Evolutionary conservation across 768 basidiomycete species (phyloP), one percentile per base, ranked within the genome.

Genomic region (Thelephora aurantiotincta): DNA sequence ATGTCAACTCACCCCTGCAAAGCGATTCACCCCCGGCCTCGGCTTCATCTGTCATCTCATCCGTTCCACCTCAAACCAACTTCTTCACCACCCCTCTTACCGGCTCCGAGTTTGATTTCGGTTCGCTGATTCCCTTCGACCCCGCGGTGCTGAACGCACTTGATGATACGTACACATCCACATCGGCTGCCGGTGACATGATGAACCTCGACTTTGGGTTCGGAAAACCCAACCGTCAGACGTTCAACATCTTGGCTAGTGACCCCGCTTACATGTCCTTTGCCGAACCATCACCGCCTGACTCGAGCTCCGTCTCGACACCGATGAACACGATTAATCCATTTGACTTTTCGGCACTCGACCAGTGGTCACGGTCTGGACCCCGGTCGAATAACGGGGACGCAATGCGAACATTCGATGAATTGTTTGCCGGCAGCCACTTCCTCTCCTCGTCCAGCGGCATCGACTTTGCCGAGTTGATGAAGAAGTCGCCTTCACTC

Each of bases 201-300:
- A 80, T 80, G 74, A 68, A 70, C 49, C 67, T 80, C 62, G 79
- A 83, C 57, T 61, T 59, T n/a, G 37, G 73, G 12, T 80, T 74
- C 54, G 76, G 77, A 26, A 62, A 65, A 46, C 65, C 73, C 6
- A 65, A 66, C 33, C 66, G 69, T 5, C 73, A 16, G 38, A 18
- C 78, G 1, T 88, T 77, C 62, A 88, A 82, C 49, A 86, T 83
- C 11, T 80, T 92, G 49, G 86, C 86, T 44, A 79, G 72, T 64
- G 89, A 89, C 52, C 86, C 88, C 1, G 71, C 79, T 64, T 89
- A 82, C 68, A 86, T 84, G 69, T 85, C 86, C n/a, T 82, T 82
- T 58, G 74, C 80, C 7, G 68, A 69, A 46, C 64, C 69, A 9
- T 57, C 52, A 18, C 54, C 54, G 34, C 50, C 49, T 22, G 61